These are phyloP conservation scores for Aureobasidium zeae DNA, from an alignment of 2,329 filamentous ascomycete genomes.

Conservation along the genomic window DNA sequence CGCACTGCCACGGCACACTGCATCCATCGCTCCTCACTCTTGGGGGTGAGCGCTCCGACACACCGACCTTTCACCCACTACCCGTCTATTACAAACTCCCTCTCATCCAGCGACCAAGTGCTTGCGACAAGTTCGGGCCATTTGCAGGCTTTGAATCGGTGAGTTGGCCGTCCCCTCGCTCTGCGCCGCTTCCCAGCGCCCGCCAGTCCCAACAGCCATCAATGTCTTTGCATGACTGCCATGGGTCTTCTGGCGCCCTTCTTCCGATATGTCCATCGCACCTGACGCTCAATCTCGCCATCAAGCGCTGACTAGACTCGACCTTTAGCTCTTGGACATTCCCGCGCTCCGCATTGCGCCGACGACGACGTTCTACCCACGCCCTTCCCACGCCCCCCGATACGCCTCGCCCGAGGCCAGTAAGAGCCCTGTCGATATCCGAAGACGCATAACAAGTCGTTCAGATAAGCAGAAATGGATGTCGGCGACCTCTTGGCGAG, in stretches of 20 bases:
- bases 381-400: constrained; percentile 10
- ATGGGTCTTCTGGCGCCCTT: background rate
- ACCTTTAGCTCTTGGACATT: constrained; percentile 5
- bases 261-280: background rate
- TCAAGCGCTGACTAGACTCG: constrained; percentile 8
- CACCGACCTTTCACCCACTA: background rate
- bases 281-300: background rate
- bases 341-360: constrained; percentile 23
- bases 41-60: constrained; percentile 11
- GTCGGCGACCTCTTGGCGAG: constrained; percentile 28
- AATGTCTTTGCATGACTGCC: constrained; percentile 7
- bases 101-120: background rate
- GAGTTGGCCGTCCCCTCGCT: constrained; percentile 4
- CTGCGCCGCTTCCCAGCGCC: constrained; percentile 9
- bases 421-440: constrained; percentile 5
- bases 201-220: constrained; percentile 15
- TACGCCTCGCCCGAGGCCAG: background rate
- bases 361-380: constrained; percentile 22
- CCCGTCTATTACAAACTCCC: background rate
- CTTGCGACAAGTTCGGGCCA: background rate
- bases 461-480: constrained; percentile 25
- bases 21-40: constrained; percentile 6
- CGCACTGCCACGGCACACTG: too few species aligned
- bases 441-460: background rate
- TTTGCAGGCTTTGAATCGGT: constrained; percentile 9